phyloP scores from a whole-genome alignment of 225 moss, liverwort and hornwort genomes.

The Polytrichum commune region DNA sequence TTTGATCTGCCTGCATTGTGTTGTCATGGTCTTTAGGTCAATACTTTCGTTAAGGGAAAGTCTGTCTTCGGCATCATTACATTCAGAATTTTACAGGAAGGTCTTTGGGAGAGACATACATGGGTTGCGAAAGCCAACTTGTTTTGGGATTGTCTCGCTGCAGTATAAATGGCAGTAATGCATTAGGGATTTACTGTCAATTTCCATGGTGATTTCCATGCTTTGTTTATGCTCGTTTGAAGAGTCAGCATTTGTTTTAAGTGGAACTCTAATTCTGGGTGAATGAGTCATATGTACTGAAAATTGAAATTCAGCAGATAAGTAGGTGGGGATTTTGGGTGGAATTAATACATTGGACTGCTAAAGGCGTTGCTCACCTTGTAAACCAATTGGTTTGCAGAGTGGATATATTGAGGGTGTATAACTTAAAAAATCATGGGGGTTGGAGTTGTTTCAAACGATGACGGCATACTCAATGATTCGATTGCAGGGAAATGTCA shows the following conservation, averaged over 20 bases:
- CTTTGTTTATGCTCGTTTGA: no score
- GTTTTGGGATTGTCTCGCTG: not conserved
- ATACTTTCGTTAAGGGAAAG: not conserved
- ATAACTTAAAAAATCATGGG: not conserved
- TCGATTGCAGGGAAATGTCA: conserved; percentile 30
- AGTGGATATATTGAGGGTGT: not conserved
- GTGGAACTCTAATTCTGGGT: no score
- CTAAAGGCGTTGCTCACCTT: not conserved
- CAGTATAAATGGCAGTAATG: no score
- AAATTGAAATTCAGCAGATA: no score
- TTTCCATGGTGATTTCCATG: no score
- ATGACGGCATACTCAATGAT: conserved; percentile 11
- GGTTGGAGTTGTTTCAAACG: not conserved
- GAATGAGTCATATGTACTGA: no score
- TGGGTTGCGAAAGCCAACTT: conserved; percentile 4
- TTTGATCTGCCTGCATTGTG: not conserved
- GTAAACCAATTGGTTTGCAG: no score
- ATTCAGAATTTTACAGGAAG: not conserved
- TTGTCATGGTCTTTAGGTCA: not conserved
- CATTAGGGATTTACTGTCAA: no score
- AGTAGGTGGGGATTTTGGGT: not conserved
- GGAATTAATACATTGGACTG: not conserved
- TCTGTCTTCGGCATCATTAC: not conserved
- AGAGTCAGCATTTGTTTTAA: no score
- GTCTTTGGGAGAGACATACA: not conserved